A percentile compares a stretch with the other conserved stretches of the same genome.
These are phyloP conservation scores for Suillus americanus DNA, from an alignment of 768 basidiomycete species.

Conservation along the genomic window DNA sequence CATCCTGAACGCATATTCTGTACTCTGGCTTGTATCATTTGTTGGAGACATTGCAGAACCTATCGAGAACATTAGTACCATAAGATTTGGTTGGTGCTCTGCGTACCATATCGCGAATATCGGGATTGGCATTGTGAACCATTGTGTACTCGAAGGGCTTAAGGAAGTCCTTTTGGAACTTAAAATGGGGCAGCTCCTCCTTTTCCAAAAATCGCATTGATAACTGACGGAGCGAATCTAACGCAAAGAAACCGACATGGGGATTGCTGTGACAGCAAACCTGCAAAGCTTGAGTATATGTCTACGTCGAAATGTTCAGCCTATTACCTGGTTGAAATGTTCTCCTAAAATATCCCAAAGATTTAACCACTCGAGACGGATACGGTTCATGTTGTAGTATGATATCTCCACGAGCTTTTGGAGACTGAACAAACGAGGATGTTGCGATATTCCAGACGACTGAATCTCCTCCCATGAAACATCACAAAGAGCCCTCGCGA, in stretches of 20 bases:
- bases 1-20: slow-evolving; percentile 97
- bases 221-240: slow-evolving; percentile 94
- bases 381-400: slow-evolving; percentile 99
- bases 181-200: slow-evolving; percentile 96
- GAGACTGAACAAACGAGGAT: slow-evolving; percentile 93
- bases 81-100: background rate
- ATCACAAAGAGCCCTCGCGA: slow-evolving; percentile 92
- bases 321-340: slow-evolving; percentile 90
- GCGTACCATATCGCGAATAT: slow-evolving; percentile 91
- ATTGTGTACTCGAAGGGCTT: slow-evolving; percentile 99
- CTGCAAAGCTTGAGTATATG: slow-evolving; percentile 39
- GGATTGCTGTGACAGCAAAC: slow-evolving; percentile 98
- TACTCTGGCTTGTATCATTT: slow-evolving; percentile 96
- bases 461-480: slow-evolving; percentile 99
- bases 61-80: slow-evolving; percentile 28
- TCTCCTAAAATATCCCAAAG: slow-evolving; percentile 98
- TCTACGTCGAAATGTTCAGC: background rate
- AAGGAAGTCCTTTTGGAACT: slow-evolving; percentile 98
- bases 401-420: slow-evolving; percentile 99
- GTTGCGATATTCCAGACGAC: slow-evolving; percentile 90
- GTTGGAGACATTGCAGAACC: slow-evolving; percentile 97
- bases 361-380: slow-evolving; percentile 97
- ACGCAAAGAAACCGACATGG: slow-evolving; percentile 93
- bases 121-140: slow-evolving; percentile 93
- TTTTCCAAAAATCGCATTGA: slow-evolving; percentile 99